Percentiles rank a stretch among this genome's conserved stretches.
Conservation (phyloP, 495 filamentous ascomycete genomes). For the Neurospora sp. region DNA sequence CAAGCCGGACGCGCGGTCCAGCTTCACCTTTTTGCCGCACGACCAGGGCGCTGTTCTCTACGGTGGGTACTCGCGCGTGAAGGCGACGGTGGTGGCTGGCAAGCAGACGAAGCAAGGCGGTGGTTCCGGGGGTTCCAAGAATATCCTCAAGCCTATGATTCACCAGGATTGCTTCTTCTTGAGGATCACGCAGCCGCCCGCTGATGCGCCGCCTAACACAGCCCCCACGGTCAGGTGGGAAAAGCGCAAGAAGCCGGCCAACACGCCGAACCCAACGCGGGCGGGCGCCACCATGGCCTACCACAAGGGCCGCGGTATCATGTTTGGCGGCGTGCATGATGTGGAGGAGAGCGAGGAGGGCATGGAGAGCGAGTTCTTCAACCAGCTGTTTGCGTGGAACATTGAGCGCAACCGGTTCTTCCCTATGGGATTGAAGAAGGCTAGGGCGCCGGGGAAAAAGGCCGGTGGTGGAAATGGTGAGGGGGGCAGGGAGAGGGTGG, state of each 20-base stretch:
- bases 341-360: slow-evolving; percentile 90
- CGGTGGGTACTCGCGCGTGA: slow-evolving; percentile 88
- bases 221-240: slow-evolving; percentile 79
- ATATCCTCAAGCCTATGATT: slow-evolving; percentile 71
- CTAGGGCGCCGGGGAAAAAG: slow-evolving; percentile 51
- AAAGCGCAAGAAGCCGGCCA: slow-evolving; percentile 81
- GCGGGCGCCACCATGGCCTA: slow-evolving; percentile 86
- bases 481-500: slow-evolving; percentile 42
- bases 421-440: slow-evolving; percentile 63
- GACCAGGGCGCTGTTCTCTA: slow-evolving; percentile 81
- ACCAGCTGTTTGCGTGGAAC: slow-evolving; percentile 80
- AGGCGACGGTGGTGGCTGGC: slow-evolving; percentile 48
- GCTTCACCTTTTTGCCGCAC: slow-evolving; percentile 83
- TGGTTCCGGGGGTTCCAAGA: slow-evolving; percentile 32
- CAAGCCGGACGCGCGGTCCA: slow-evolving; percentile 82
- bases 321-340: slow-evolving; percentile 92
- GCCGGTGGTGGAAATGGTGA: slow-evolving; percentile 19
- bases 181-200: slow-evolving; percentile 59
- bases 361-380: slow-evolving; percentile 94
- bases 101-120: slow-evolving; percentile 38
- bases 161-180: slow-evolving; percentile 95
- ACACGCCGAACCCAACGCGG: slow-evolving; percentile 71
- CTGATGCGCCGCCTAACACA: slow-evolving; percentile 50
- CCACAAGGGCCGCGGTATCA: slow-evolving; percentile 84
- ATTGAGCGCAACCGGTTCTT: slow-evolving; percentile 93